Base-by-base conservation (phyloP, 1,284 basidiomycete genomes). In the Moesziomyces aphidis region DNA sequence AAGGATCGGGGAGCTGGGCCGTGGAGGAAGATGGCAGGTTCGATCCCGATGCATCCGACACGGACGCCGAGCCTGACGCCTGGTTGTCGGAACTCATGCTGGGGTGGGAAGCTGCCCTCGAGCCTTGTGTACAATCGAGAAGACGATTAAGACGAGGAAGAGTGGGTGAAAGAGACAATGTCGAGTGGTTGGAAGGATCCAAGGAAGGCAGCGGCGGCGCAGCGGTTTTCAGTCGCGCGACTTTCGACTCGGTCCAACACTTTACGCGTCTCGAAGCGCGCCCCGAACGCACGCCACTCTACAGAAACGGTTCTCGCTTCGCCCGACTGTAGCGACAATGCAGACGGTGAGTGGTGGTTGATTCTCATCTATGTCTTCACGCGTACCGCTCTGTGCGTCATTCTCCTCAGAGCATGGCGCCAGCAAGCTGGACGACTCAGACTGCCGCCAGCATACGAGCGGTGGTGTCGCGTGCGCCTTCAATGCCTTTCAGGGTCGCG, bases 1-100 rank as follows among this genome's bases (percentile, higher is more conserved):
- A 69, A 5, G 77, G 77, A n/a, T 79, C 77, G 2, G 77, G 77
- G 19, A 79, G 66, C n/a, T 56, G 50, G 4, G 55, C 50, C 19
- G 55, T 17, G 45, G 55, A 28, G 34, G 61, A 31, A 19, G 56
- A 15, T 34, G 45, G 36, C 28, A 39, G 15, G 17, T 17, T 50
- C 22, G 61, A 24, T 17, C 3, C 24, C 23, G 53, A 53, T 10
- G 56, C 42, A n/a, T 31, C 9, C 11, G n/a, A 52, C n/a, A 49
- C 45, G 13, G 60, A 55, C 11, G 50, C 53, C 23, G 61, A 42
- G 50, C 23, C 26, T 5, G 50, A 23, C 5, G 49, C 44, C 46
- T 63, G 44, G 43, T 52, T 50, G 5, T 53, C 36, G 21, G 59
- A 61, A 55, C 54, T 59, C 67, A 70, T 70, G 5, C 4, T 15